Evolutionary conservation across 2,329 filamentous ascomycete genomes (phyloP), one percentile per base, ranked within the genome.

Genomic region (Paecilomyces niveus): DNA sequence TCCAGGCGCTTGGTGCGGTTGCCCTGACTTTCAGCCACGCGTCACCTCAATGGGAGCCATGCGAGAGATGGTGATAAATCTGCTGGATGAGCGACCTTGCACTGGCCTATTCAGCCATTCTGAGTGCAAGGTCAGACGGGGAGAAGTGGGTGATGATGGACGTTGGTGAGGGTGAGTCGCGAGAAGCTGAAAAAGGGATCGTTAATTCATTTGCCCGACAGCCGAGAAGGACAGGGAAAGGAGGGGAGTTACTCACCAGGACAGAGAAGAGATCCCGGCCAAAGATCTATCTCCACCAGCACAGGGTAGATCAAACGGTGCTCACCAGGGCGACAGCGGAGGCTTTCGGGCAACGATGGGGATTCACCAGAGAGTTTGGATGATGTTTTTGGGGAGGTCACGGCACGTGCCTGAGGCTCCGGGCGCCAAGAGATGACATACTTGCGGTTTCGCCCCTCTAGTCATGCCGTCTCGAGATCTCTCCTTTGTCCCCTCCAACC

Each of bases 41-140:
- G 65, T 70, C 71, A 67, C 70, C 69, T 73, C 70, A 67, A 71
- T 66, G 68, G 71, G 67, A 73, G 73, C 72, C 73, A 75, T 75
- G 68, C 68, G 72, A 72, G 61, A 64, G 58, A 55, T 57, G 66
- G 62, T 61, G 59, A 65, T 54, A 49, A 58, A 56, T 39, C 57
- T 58, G 53, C 58, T 61, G 63, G 58, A 56, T 55, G 56, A 61
- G 58, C 61, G 62, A 61, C 58, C 57, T 55, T 58, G 59, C 59
- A 60, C 63, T 64, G 62, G 63, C 61, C 66, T 72, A 75, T 57
- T 67, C 68, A 65, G 70, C 71, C 73, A 76, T 76, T 61, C 62
- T 70, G 67, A 63, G 64, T 60, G 64, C 60, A 50, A 57, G 33
- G 54, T 49, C 58, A 61, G 57, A 63, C 56, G 56, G 59, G 53